Evolutionary conservation across 495 filamentous ascomycete genomes (phyloP).

Genomic region (Annulohypoxylon bovei): DNA sequence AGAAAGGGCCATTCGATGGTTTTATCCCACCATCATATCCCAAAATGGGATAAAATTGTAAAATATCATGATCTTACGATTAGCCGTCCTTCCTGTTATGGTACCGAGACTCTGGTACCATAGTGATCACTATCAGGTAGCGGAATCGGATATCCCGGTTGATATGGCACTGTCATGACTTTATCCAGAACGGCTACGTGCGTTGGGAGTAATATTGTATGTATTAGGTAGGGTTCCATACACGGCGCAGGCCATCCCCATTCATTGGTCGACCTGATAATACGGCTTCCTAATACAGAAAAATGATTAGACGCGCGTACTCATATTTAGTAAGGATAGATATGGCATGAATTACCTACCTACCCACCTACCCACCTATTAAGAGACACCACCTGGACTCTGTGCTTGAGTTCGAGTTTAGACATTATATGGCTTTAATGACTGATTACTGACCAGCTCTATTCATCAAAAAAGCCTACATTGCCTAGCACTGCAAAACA

Average conservation of each 20-base stretch:
- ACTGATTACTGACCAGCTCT: background rate
- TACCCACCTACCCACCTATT: no score
- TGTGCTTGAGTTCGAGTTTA: background rate
- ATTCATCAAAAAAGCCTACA: background rate
- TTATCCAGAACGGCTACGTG: constrained; percentile 23
- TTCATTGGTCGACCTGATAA: constrained; percentile 13
- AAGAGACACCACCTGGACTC: background rate
- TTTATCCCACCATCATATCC: constrained; percentile 3
- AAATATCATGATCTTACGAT: constrained; percentile 4
- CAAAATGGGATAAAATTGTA: constrained; percentile 12
- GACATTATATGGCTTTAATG: background rate
- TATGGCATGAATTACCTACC: no score
- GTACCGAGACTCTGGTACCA: constrained; percentile 1
- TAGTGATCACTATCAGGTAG: background rate
- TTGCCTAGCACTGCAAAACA: background rate
- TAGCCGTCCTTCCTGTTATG: constrained; percentile 11
- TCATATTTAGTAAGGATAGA: no score
- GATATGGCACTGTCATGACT: constrained; percentile 23
- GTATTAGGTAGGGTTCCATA: constrained; percentile 11
- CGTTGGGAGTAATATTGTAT: constrained; percentile 9
- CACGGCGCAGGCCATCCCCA: background rate
- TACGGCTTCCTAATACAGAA: background rate
- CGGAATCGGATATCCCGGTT: constrained; percentile 20
- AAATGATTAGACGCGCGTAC: constrained; percentile 6
- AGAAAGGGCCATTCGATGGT: background rate